These are phyloP conservation scores for Rutidosis leptorrhynchoides DNA, from an alignment of 129 eudicot species.

Conservation along the genomic window DNA sequence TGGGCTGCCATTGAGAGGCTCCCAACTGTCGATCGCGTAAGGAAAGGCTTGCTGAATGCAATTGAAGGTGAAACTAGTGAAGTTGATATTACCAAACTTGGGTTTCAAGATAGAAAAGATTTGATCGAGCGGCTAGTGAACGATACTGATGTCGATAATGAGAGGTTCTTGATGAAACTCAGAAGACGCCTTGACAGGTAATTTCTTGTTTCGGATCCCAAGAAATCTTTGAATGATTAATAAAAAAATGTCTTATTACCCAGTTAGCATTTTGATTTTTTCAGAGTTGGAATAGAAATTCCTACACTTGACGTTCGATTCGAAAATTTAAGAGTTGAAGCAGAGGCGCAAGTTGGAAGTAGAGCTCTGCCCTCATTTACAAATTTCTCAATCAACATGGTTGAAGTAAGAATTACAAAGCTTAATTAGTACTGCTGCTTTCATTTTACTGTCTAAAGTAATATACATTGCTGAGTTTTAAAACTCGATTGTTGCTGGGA, in stretches of 20 bases:
- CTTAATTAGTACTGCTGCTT: no score
- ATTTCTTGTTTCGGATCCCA: no score
- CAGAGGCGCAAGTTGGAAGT: slow-evolving; percentile 55
- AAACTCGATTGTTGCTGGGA: no score
- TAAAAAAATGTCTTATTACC: no score
- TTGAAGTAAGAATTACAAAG: no score
- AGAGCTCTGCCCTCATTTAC: slow-evolving; percentile 83
- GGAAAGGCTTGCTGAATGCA: slow-evolving; percentile 63
- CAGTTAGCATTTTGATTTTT: no score
- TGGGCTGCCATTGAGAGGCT: slow-evolving; percentile 93
- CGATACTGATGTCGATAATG: slow-evolving; percentile 62
- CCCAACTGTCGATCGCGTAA: slow-evolving; percentile 69
- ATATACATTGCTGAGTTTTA: no score
- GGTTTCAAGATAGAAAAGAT: slow-evolving; percentile 40
- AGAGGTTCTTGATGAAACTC: slow-evolving; percentile 58
- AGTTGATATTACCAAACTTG: slow-evolving; percentile 54
- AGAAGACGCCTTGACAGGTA: slow-evolving; percentile 59
- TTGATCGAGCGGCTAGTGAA: slow-evolving; percentile 58
- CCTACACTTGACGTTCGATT: slow-evolving; percentile 80
- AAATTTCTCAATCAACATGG: slow-evolving; percentile 42
- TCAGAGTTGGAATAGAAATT: slow-evolving; percentile 66
- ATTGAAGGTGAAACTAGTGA: slow-evolving; percentile 48
- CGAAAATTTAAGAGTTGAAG: slow-evolving; percentile 64
- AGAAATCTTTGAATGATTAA: no score
- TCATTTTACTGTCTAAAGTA: no score